Conservation (phyloP, 2,329 filamentous ascomycete species). For the Thelonectria olida region DNA sequence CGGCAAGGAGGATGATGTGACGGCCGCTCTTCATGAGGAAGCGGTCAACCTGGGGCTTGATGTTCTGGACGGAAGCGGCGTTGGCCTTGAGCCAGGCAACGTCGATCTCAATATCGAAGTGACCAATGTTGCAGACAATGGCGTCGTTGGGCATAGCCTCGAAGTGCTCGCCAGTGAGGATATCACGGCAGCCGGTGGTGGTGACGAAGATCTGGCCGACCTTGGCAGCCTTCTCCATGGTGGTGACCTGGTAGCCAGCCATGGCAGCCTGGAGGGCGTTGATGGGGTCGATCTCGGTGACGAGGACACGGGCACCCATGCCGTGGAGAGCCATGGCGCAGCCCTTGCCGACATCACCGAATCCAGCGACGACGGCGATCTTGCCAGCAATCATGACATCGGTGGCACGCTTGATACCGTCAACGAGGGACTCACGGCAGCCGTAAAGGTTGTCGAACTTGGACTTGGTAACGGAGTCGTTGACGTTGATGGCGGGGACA, state of each 20-base stretch:
- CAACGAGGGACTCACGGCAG: constrained; percentile 97
- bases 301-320: constrained; percentile 96
- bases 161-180: constrained; percentile 91
- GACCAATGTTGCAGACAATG: constrained; percentile 99
- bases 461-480: constrained; percentile 99
- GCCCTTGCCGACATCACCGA: constrained; percentile 99
- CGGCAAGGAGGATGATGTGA: constrained; percentile 97
- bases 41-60: constrained; percentile 99
- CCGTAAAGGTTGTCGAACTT: constrained; percentile 99
- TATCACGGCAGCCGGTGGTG: constrained; percentile 98
- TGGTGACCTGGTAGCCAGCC: constrained; percentile 94
- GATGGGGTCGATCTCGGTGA: constrained; percentile 99
- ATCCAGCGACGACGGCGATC: constrained; percentile 96
- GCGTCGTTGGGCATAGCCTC: constrained; percentile 96
- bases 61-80: constrained; percentile 92
- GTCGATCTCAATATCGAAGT: constrained; percentile 99
- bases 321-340: constrained; percentile 94
- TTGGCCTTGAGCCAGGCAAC: constrained; percentile 99
- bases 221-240: constrained; percentile 95
- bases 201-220: constrained; percentile 98
- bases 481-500: constrained; percentile 98
- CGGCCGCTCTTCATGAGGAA: constrained; percentile 93
- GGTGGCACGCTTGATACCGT: constrained; percentile 99
- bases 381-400: constrained; percentile 99
- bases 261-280: constrained; percentile 99